A percentile compares a stretch with the other conserved stretches of the same genome.
Conservation (phyloP, 108 stramenopile species). For the Epipyxis sp. region DNA sequence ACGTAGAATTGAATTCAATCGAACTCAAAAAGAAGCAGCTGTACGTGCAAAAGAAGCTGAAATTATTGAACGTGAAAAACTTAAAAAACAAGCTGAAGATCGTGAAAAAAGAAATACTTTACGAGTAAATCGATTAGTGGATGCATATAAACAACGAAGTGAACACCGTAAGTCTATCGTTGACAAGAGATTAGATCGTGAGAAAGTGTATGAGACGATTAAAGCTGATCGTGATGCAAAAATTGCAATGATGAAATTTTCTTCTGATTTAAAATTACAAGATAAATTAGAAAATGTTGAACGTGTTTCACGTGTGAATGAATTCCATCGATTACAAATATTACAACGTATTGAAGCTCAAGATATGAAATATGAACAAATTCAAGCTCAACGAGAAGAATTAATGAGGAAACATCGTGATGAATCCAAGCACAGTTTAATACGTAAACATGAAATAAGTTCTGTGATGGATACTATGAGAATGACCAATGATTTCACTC, state of each 20-base stretch:
- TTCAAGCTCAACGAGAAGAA: not conserved
- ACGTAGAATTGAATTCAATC: not conserved
- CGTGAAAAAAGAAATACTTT: not conserved
- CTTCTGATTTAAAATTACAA: not conserved
- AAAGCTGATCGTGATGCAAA: slow-evolving; percentile 15
- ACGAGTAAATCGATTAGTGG: slow-evolving; percentile 1
- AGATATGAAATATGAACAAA: slow-evolving; percentile 26
- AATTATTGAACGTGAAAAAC: not conserved
- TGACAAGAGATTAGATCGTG: not conserved
- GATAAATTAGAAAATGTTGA: slow-evolving; percentile 31
- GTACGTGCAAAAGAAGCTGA: slow-evolving; percentile 10
- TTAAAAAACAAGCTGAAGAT: slow-evolving; percentile 18
- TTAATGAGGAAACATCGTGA: slow-evolving; percentile 1
- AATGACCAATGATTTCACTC: slow-evolving; percentile 28
- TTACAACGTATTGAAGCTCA: slow-evolving; percentile 4
- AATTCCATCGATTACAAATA: slow-evolving; percentile 23
- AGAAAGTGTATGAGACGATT: slow-evolving; percentile 18
- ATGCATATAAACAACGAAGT: slow-evolving; percentile 13
- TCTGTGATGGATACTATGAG: slow-evolving; percentile 19
- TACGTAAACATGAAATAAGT: slow-evolving; percentile 27
- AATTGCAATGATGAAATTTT: slow-evolving; percentile 19
- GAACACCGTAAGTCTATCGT: slow-evolving; percentile 21
- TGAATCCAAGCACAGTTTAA: slow-evolving; percentile 6
- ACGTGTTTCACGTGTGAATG: slow-evolving; percentile 29
- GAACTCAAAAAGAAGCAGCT: not conserved